phyloP scores from a whole-genome alignment of 2,329 filamentous ascomycete genomes.

The Diaporthe amygdali region DNA sequence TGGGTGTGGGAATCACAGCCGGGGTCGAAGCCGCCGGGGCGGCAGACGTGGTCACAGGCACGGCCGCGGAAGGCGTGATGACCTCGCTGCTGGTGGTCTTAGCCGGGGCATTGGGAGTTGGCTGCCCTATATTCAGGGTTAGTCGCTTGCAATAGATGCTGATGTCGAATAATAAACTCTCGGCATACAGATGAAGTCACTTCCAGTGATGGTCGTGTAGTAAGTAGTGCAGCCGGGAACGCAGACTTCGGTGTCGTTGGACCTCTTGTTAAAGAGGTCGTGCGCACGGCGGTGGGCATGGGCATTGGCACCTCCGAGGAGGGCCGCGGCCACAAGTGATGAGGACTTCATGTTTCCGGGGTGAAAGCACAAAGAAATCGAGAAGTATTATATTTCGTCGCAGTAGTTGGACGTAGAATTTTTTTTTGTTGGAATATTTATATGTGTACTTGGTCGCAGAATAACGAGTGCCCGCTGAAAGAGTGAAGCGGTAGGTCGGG shows the following conservation, averaged over 20 bases:
- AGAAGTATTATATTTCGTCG: not conserved
- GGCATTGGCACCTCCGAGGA: slow-evolving; percentile 61
- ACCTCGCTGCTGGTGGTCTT: slow-evolving; percentile 31
- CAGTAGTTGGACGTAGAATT: slow-evolving; percentile 15
- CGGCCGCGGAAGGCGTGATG: slow-evolving; percentile 35
- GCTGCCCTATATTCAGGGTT: slow-evolving; percentile 20
- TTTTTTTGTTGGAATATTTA: slow-evolving; percentile 36
- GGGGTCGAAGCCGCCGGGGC: slow-evolving; percentile 41
- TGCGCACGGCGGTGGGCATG: slow-evolving; percentile 69
- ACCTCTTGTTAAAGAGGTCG: slow-evolving; percentile 61
- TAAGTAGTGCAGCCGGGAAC: slow-evolving; percentile 72
- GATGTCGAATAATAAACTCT: not conserved
- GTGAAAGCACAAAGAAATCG: slow-evolving; percentile 31
- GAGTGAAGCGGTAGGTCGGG: slow-evolving; percentile 77
- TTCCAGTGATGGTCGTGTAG: slow-evolving; percentile 72
- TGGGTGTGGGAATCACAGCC: slow-evolving; percentile 53
- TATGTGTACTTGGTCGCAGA: slow-evolving; percentile 25
- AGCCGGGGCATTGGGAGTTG: slow-evolving; percentile 24
- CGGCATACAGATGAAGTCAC: slow-evolving; percentile 64
- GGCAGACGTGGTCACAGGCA: slow-evolving; percentile 41
- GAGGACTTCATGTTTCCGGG: slow-evolving; percentile 74
- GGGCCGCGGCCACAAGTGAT: slow-evolving; percentile 67
- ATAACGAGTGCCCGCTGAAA: slow-evolving; percentile 83
- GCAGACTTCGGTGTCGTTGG: slow-evolving; percentile 55
- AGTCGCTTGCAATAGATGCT: not conserved